Evolutionary conservation across 768 basidiomycete species (phyloP), one percentile per base, ranked within the genome.

Genomic region (Tricholoma matsutake): DNA sequence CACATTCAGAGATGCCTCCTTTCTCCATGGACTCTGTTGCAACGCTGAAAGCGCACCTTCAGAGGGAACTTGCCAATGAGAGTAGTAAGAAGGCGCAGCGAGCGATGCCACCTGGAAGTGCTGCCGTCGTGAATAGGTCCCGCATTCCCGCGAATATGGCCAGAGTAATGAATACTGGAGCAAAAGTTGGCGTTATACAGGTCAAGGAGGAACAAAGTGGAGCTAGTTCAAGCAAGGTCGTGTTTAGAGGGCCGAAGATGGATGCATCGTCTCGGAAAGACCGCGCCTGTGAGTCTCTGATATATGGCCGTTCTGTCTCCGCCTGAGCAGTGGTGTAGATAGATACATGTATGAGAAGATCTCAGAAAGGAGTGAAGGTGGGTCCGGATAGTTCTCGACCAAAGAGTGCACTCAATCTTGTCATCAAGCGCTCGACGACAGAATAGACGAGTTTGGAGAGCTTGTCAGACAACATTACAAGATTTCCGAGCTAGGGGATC

Each of bases 281-380:
- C 58, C 81, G 86, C 34, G 77, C 80, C 35, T 90, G 90, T 91
- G 70, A 79, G 86, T 74, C 9, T 14, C 39, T 62, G 20, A 35
- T 25, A 25, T 25, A 22, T 57, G 49, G 11, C 6, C 10, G 20
- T 14, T 54, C 25, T 45, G 2, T 11, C 13, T 4, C 49, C 28
- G 51, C 34, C 14, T 53, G 64, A 53, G 37, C 51, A 11, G 8
- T 20, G 25, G 39, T 37, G 25, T 65, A 92, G 90, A 88, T 81
- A 84, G 91, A 29, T 98, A 98, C 72, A 96, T 96, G 95, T 94
- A 91, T 68, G 95, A 98, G 73, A 94, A 92, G 75, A 80, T 90
- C 25, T 85, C 86, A 1, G 91, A 92, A 68, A 80, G 95, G 51
- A 89, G 92, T 63, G 89, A 89, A 81, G 87, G 94, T 54, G 72